Evolutionary conservation across 192 early-diverging fungal species (phyloP), one percentile per base, ranked within the genome.

Genomic region (Rhizoclosmatium sp.): DNA sequence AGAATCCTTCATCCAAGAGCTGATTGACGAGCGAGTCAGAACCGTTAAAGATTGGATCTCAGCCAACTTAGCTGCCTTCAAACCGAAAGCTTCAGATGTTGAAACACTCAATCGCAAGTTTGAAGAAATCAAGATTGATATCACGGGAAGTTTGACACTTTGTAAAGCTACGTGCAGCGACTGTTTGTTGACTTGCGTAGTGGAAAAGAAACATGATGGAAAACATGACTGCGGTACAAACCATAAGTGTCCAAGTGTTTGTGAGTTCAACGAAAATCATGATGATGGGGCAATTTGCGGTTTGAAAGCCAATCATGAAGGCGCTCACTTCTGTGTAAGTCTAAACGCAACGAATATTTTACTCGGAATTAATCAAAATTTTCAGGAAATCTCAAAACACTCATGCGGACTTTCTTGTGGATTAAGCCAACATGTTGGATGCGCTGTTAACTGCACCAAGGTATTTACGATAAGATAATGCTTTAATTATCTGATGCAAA

Each of bases 201-300:
- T 64, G 41, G 21, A 51, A 42, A 19, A 42, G 59, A 45, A 46
- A 9, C 72, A 75, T 31, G 59, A 69, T 9, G 64, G 64, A 40
- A 21, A 14, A 10, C 72, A 75, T 51, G 31, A 61, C 39, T 75
- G 72, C 2, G 72, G 72, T 16, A 75, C 72, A 69, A 51, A 75
- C 69, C 72, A 75, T 62, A 69, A 75, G 23, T 21, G n/a, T 39
- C 41, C 64, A 31, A 65, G 12, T 0, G n/a, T 23, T 9, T 41
- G 41, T 23, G 64, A 39, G 41, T 65, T 56, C 19, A n/a, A n/a
- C 19, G 10, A 56, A 56, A n/a, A 56, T 56, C 54, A 56, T n/a
- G 54, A 56, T 9, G 54, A 56, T 56, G 54, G 54, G 19, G 9
- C 54, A 0, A 56, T 56, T 9, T 56, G 54, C 19, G 54, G 54